Base-by-base conservation (phyloP, 768 basidiomycete genomes). In the Austroboletus eburneus region DNA sequence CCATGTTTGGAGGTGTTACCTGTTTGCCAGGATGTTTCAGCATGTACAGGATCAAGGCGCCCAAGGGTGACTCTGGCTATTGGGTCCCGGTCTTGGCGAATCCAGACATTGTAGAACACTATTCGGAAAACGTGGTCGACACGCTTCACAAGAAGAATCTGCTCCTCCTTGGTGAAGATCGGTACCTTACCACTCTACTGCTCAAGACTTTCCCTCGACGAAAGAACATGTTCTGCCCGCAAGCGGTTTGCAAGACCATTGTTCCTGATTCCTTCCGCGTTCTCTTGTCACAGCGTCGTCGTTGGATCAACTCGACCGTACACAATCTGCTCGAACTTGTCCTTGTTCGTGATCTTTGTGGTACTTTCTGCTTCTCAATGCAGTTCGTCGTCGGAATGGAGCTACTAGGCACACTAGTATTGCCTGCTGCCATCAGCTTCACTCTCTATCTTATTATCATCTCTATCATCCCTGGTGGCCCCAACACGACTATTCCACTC, bases 311-410 rank as follows among this genome's bases (percentile, higher is more conserved):
- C 72, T 97, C 94, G 46, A 99, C 95, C 0, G 85, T 98, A 32
- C 96, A 99, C 72, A 99, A 99, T 60, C 73, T 98, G 35, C 86
- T 88, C n/a, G 95, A 98, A 64, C 75, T 99, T 48, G 69, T 98
- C 25, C 77, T 97, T 41, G 95, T 99, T 21, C 83, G 94, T 20
- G 96, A 99, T 67, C 81, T 98, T n/a, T 99, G 95, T 57, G 96
- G 96, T 39, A 97, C 94, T 3, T 99, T 98, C 84, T 99, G 96
- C 74, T 98, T 99, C 80, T 94, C 91, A 10, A 97, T 97, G 95
- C 94, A 96, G 73, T 97, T 97, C 62, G 92, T 97, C 56, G 91
- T 95, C 29, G 93, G 87, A 64, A 99, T 99, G 94, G 96, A 99
- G 64, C 75, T 99, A 52, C 83, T 89, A 50, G 95, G 95, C 63